These are phyloP conservation scores for Eucalyptus marginata DNA, from an alignment of 345 rosid genomes.

Conservation along the genomic window DNA sequence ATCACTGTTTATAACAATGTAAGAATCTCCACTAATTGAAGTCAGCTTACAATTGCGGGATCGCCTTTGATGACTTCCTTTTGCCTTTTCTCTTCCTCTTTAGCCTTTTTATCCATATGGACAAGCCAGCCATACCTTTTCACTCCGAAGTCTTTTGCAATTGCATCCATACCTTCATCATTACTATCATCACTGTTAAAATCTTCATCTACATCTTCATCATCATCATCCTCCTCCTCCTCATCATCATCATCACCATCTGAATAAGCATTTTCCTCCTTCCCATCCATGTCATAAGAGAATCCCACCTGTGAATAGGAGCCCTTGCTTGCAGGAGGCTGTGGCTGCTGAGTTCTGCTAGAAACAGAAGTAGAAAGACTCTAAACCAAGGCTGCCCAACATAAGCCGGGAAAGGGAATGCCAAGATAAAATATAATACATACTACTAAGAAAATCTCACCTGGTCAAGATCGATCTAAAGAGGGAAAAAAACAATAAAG, in stretches of 20 bases:
- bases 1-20: background rate
- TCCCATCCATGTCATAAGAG: slow-evolving; percentile 69
- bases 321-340: slow-evolving; percentile 58
- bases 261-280: slow-evolving; percentile 35
- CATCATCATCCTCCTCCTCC: slow-evolving; percentile 67
- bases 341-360: slow-evolving; percentile 47
- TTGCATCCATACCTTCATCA: slow-evolving; percentile 86
- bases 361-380: background rate
- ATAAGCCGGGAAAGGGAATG: background rate
- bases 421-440: background rate
- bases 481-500: background rate
- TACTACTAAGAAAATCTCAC: background rate
- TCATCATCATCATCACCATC: slow-evolving; percentile 53
- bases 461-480: background rate
- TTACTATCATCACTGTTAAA: slow-evolving; percentile 89
- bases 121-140: slow-evolving; percentile 98
- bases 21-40: background rate
- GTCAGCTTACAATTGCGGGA: slow-evolving; percentile 84
- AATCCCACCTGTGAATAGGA: slow-evolving; percentile 92
- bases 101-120: slow-evolving; percentile 88
- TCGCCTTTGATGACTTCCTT: slow-evolving; percentile 96
- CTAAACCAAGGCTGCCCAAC: background rate
- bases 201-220: slow-evolving; percentile 82
- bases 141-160: slow-evolving; percentile 91
- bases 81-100: slow-evolving; percentile 89